phyloP scores from a whole-genome alignment of 768 basidiomycete genomes.

The Termitomyces sp. region DNA sequence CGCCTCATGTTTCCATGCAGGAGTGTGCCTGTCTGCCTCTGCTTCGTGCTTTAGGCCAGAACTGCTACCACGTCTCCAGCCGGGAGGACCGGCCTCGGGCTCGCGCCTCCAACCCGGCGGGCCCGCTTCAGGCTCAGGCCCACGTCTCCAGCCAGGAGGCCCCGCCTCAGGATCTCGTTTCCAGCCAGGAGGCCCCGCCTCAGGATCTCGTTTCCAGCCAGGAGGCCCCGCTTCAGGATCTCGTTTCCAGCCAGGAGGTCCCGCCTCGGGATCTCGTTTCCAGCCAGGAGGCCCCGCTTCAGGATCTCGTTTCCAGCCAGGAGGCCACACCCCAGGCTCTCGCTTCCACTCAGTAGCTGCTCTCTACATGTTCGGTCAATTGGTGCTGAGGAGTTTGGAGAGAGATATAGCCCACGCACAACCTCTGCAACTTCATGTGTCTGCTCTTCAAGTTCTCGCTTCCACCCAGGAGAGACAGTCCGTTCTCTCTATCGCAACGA shows the following conservation, averaged over 20 bases:
- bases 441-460: constrained; percentile 4
- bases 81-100: constrained; percentile 3
- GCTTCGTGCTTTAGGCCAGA: constrained; percentile 5
- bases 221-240: neutral
- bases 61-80: constrained; percentile 14
- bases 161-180: constrained; percentile 3
- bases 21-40: constrained; percentile 2
- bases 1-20: constrained; percentile 8
- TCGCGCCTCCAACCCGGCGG: constrained; percentile 14
- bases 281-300: constrained; percentile 11
- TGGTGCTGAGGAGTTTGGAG: neutral
- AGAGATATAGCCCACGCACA: neutral
- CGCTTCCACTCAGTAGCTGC: neutral
- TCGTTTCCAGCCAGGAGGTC: constrained; percentile 16
- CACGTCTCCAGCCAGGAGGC: constrained; percentile 8
- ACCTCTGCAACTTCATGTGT: neutral
- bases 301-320: neutral
- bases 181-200: neutral
- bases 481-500: constrained; percentile 12
- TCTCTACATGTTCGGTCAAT: neutral
- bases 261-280: constrained; percentile 9
- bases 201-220: constrained; percentile 7
- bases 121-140: constrained; percentile 8
- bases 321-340: constrained; percentile 2
- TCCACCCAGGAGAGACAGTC: constrained; percentile 2